Conservation (phyloP, 495 filamentous ascomycete genomes). For the Neurospora sp. region DNA sequence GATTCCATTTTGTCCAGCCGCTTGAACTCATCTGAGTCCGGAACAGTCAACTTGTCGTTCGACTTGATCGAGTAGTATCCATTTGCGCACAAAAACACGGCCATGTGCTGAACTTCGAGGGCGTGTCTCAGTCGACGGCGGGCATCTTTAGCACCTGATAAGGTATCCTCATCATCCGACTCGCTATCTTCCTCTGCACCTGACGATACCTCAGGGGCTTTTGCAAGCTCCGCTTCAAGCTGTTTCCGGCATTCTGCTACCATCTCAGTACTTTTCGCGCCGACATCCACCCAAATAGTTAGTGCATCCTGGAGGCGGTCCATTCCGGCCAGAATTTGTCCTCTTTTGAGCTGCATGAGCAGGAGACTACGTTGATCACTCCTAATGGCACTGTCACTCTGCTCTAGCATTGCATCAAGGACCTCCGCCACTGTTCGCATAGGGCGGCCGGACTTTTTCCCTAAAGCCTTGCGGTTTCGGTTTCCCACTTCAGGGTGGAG, state of each 20-base stretch:
- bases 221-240: slow-evolving; percentile 44
- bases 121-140: slow-evolving; percentile 57
- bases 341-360: slow-evolving; percentile 49
- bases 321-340: slow-evolving; percentile 65
- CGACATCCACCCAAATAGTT: slow-evolving; percentile 52
- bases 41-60: slow-evolving; percentile 46
- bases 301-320: slow-evolving; percentile 45
- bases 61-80: slow-evolving; percentile 73
- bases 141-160: slow-evolving; percentile 31
- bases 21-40: slow-evolving; percentile 55
- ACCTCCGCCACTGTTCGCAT: slow-evolving; percentile 76
- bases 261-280: slow-evolving; percentile 41
- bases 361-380: slow-evolving; percentile 58
- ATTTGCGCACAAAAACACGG: slow-evolving; percentile 75
- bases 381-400: slow-evolving; percentile 52
- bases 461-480: slow-evolving; percentile 57
- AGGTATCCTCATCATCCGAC: slow-evolving; percentile 15
- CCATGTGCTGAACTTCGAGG: slow-evolving; percentile 72
- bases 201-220: slow-evolving; percentile 15
- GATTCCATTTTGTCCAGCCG: slow-evolving; percentile 57
- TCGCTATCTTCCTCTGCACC: slow-evolving; percentile 33
- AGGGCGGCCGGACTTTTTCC: slow-evolving; percentile 45
- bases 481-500: slow-evolving; percentile 72
- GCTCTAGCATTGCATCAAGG: slow-evolving; percentile 79
- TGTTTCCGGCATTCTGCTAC: slow-evolving; percentile 56